Evolutionary conservation across 2,329 filamentous ascomycete genomes (phyloP), one percentile per base, ranked within the genome.

Genomic region (Neoarthrinium moseri): DNA sequence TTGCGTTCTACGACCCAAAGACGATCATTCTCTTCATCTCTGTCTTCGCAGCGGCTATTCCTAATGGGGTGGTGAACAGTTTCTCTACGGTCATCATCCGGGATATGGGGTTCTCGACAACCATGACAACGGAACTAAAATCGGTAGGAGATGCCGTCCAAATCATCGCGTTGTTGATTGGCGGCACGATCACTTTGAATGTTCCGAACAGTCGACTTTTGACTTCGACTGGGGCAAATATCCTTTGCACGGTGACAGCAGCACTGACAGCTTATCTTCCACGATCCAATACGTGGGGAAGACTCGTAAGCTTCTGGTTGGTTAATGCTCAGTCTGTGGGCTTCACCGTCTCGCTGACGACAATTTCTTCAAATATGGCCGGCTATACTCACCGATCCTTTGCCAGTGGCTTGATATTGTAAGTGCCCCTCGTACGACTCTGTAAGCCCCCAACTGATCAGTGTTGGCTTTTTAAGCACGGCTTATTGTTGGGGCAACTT

Each of bases 21-120:
- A 79, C 77, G 0, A 81, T 77, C 75, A 72, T 80, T 21, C 56
- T 81, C 2, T 80, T 80, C 52, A 49, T 78, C 43, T 73, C 78
- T 67, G 72, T 77, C 0, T 60, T 72, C 2, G 77, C 73, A 0
- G 75, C 78, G 0, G 76, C 82, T 52, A 70, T 83, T 6, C 78
- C 79, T 0, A 83, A 82, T 47, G 73, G 76, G 0, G 78, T 78
- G 0, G 20, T 48, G 7, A 20, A 6, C 6, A 18, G 18, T 8
- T 34, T 45, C 5, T 23, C 27, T 13, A 37, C 41, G 2, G 32
- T 44, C 41, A 44, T 36, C 21, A 44, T 44, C 21, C 41, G 41
- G 13, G 41, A 44, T 22, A 44, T 44, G 41, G 41, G 41, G 18
- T 44, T 44, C 30, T 35, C 30, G 20, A 44, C 15, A 17, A 45